Evolutionary conservation across 106 monocot species (phyloP).

Genomic region (Dendrobium chrysotoxum): DNA sequence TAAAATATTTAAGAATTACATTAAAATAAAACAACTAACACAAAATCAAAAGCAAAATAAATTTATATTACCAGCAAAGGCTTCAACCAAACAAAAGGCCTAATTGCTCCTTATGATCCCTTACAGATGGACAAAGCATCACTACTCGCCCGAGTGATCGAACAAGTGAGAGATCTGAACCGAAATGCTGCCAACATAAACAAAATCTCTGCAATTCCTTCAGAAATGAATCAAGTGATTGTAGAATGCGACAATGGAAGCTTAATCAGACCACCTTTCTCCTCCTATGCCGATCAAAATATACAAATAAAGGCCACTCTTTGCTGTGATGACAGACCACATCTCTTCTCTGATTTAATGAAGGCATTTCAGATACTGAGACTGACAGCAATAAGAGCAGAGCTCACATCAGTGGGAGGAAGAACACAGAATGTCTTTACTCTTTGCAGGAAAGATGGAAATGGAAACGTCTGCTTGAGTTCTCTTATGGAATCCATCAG

Average conservation of each 20-base stretch:
- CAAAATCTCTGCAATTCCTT: constrained; percentile 18
- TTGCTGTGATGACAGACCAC: constrained; percentile 47
- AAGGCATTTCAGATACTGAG: constrained; percentile 20
- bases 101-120: neutral
- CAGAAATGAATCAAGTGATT: constrained; percentile 19
- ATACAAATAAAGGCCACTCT: constrained; percentile 30
- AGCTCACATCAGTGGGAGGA: constrained; percentile 27
- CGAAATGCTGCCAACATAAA: constrained; percentile 12
- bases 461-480: constrained; percentile 10
- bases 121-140: constrained; percentile 58
- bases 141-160: constrained; percentile 24
- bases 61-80: neutral
- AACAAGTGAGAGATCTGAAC: constrained; percentile 37
- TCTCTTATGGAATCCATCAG: constrained; percentile 25
- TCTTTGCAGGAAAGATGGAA: constrained; percentile 13
- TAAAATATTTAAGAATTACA: no score
- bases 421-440: constrained; percentile 34
- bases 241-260: constrained; percentile 18
- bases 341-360: constrained; percentile 22
- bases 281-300: neutral
- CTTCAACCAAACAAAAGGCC: neutral
- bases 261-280: neutral
- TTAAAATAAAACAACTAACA: no score
- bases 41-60: no score
- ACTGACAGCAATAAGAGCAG: constrained; percentile 21